phyloP scores from a whole-genome alignment of 352 stramenopile genomes.

The Phytophthora tentaculata region DNA sequence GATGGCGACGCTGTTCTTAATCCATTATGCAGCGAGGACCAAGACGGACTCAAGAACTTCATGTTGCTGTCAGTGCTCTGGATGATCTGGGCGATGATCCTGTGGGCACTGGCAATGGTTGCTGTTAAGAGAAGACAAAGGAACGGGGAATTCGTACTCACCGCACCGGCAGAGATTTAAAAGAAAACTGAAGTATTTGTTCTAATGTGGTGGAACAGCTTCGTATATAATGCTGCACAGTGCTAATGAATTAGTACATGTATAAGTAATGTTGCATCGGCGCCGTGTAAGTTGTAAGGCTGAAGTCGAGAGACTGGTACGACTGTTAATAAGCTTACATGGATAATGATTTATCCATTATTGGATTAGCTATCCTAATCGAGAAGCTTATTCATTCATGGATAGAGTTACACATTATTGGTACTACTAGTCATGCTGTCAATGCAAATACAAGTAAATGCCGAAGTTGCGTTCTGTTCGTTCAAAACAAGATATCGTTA shows the following conservation, averaged over 20 bases:
- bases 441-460: too few relatives aligned
- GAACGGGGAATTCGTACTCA: slow-evolving; percentile 35
- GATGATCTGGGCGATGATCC: slow-evolving; percentile 65
- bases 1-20: slow-evolving; percentile 52
- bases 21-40: slow-evolving; percentile 52
- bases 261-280: not conserved
- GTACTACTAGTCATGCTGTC: too few relatives aligned
- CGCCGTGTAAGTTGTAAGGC: not conserved
- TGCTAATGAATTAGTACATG: too few relatives aligned
- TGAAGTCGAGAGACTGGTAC: too few relatives aligned
- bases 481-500: too few relatives aligned
- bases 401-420: too few relatives aligned
- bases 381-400: too few relatives aligned
- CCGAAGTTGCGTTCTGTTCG: too few relatives aligned
- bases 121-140: slow-evolving; percentile 38
- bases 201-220: not conserved
- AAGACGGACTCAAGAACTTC: slow-evolving; percentile 48
- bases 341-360: too few relatives aligned
- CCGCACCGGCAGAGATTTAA: slow-evolving; percentile 33
- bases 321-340: too few relatives aligned
- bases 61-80: slow-evolving; percentile 63
- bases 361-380: too few relatives aligned
- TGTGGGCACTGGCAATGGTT: slow-evolving; percentile 46
- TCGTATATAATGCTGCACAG: too few relatives aligned
- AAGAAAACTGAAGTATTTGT: not conserved